Conservation (phyloP, 2,329 filamentous ascomycete genomes). For the Colletotrichum sp. region DNA sequence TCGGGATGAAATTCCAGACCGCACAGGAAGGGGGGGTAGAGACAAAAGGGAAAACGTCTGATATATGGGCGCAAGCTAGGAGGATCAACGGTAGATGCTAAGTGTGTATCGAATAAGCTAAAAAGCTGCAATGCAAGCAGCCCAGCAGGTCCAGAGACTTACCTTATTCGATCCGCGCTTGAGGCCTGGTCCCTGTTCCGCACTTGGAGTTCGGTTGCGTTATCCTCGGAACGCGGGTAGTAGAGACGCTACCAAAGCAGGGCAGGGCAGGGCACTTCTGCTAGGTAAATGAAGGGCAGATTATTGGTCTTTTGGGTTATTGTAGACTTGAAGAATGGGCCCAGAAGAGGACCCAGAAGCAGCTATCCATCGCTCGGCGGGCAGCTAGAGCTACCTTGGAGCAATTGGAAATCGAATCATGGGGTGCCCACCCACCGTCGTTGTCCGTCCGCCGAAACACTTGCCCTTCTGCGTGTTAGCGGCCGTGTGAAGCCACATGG, state of each 20-base stretch:
- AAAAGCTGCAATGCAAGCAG: conserved; percentile 2
- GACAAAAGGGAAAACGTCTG: background rate
- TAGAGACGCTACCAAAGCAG: background rate
- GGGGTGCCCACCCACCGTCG: background rate
- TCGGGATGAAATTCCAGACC: background rate
- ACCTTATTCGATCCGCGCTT: background rate
- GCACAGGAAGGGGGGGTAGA: background rate
- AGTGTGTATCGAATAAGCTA: conserved; percentile 4
- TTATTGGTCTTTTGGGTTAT: background rate
- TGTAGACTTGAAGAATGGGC: background rate
- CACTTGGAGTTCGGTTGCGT: background rate
- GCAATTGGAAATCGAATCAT: background rate
- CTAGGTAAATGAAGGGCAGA: background rate
- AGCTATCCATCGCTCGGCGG: background rate
- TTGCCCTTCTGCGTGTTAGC: conserved; percentile 14
- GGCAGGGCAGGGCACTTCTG: background rate
- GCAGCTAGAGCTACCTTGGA: background rate
- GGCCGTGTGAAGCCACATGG: conserved; percentile 13
- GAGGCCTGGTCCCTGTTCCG: background rate
- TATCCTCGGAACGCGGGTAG: background rate
- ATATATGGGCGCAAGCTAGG: background rate
- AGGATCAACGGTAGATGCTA: background rate
- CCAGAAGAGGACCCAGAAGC: background rate
- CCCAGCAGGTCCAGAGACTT: background rate
- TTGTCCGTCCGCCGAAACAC: conserved; percentile 5